Evolutionary conservation across 2,329 filamentous ascomycete species (phyloP), one percentile per base, ranked within the genome.

Genomic region (Cryphonectria nitschkei): DNA sequence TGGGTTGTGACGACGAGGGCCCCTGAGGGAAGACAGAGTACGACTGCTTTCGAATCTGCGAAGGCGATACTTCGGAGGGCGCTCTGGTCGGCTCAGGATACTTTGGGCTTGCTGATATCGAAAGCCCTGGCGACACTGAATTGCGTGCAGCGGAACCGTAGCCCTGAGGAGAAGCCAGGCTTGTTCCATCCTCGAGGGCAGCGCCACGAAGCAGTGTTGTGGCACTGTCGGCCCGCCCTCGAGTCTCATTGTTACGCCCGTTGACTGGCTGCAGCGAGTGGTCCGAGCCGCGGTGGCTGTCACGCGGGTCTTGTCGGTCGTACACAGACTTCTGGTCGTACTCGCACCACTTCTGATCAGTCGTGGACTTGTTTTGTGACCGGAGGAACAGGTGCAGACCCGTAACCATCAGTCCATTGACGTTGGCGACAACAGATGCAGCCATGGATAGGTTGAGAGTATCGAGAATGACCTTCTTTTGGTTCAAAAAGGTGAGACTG

Each of bases 321-420:
- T 85, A 82, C 74, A 82, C 81, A 26, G 80, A 79, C 68, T 81
- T 85, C 76, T 79, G 83, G 76, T 83, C 84, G 74, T 82, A 84
- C 77, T 85, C 85, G 74, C 78, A 80, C 29, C 76, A 75, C 65
- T 82, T 81, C 75, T 82, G 81, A 69, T 79, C 85, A 66, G 89
- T 88, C 37, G 87, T 87, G 16, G 86, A 84, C 16, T 86, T 83
- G 19, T 85, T 87, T 74, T 88, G 90, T 3, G 89, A 89, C 74
- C 90, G 87, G 65, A 93, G 83, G 75, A 92, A 90, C 11, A 93
- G 81, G 75, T 92, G 90, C 34, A 92, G 83, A 22, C 89, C 86
- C 4, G 90, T 89, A 22, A 88, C 90, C 77, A 90, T 84, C 22
- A 93, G 80, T 2, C 90, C 91, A 0, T 90, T 89, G 2, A 91